Evolutionary conservation across 2,329 filamentous ascomycete genomes (phyloP), one percentile per base, ranked within the genome.

Genomic region (Leptographium wingfieldii): DNA sequence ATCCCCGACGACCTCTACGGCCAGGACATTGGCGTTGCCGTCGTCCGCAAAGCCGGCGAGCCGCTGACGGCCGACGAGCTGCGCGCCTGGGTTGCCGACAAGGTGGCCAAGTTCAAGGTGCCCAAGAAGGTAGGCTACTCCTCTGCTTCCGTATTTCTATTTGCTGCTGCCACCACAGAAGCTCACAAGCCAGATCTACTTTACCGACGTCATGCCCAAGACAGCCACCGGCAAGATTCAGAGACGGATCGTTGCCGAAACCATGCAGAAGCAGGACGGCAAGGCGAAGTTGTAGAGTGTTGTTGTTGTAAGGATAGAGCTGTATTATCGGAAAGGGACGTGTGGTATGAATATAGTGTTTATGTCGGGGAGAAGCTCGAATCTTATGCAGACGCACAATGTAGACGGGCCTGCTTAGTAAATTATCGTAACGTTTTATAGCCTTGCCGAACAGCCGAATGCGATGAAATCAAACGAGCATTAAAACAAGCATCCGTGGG

Each of bases 201-300:
- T 94, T 67, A 89, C 89, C 43, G 81, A 90, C 61, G 75, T 86
- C 65, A 95, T 95, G 84, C 90, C 90, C 63, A 95, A 95, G 80
- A 92, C 90, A 4, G 89, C 90, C n/a, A 95, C 90, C 6, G 90
- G 90, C 60, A 95, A 95, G 78, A 87, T 95, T 61, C 90, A 95
- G 74, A 78, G 90, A 63, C 81, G 88, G 63, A 89, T 92, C 67
- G 89, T 95, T n/a, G 89, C 89, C 16, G 88, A 92, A 72, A 83
- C 82, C 35, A 92, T 95, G 88, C 77, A 86, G 72, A 88, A 88
- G 77, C 80, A 85, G 70, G 83, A 85, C 51, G 63, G 65, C 59
- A 80, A 78, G 70, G 74, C 79, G 16, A 83, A 81, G 73, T 70
- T 83, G 65, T 83, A 79, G 56, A 31, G 22, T n/a, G 10, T 25